Evolutionary conservation across 1,139 yeast species (phyloP).

Genomic region (Yamadazyma conglobata): DNA sequence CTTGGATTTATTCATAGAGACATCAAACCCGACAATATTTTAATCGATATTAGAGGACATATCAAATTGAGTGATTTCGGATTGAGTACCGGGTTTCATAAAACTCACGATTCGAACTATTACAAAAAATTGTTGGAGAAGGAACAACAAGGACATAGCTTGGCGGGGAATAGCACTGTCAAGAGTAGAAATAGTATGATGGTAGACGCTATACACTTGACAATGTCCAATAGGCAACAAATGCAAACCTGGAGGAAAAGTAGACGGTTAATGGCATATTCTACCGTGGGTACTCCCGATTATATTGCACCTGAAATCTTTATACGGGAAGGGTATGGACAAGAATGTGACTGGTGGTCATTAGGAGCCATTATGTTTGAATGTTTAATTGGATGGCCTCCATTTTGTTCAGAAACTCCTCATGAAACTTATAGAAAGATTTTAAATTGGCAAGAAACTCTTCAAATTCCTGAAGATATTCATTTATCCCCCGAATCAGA

Average conservation of each 20-base stretch:
- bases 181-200: slow-evolving; percentile 69
- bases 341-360: slow-evolving; percentile 99
- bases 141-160: slow-evolving; percentile 28
- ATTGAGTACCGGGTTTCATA: slow-evolving; percentile 81
- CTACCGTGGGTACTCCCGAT: slow-evolving; percentile 98
- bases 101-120: slow-evolving; percentile 78
- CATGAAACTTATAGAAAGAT: slow-evolving; percentile 96
- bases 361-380: slow-evolving; percentile 98
- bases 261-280: slow-evolving; percentile 94
- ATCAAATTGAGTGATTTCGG: slow-evolving; percentile 79
- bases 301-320: slow-evolving; percentile 98
- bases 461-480: slow-evolving; percentile 92
- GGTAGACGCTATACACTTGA: slow-evolving; percentile 93
- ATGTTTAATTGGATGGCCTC: slow-evolving; percentile 99
- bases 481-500: slow-evolving; percentile 93
- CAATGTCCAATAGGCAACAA: slow-evolving; percentile 94
- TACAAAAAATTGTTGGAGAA: slow-evolving; percentile 69
- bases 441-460: slow-evolving; percentile 89
- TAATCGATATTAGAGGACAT: slow-evolving; percentile 78
- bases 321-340: slow-evolving; percentile 96
- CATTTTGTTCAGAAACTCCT: slow-evolving; percentile 98
- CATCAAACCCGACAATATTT: slow-evolving; percentile 75
- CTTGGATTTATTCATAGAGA: slow-evolving; percentile 78
- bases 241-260: slow-evolving; percentile 99
- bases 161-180: slow-evolving; percentile 22